Evolutionary conservation across 441 rosid genomes (phyloP).

Genomic region (Aleurites moluccanus): DNA sequence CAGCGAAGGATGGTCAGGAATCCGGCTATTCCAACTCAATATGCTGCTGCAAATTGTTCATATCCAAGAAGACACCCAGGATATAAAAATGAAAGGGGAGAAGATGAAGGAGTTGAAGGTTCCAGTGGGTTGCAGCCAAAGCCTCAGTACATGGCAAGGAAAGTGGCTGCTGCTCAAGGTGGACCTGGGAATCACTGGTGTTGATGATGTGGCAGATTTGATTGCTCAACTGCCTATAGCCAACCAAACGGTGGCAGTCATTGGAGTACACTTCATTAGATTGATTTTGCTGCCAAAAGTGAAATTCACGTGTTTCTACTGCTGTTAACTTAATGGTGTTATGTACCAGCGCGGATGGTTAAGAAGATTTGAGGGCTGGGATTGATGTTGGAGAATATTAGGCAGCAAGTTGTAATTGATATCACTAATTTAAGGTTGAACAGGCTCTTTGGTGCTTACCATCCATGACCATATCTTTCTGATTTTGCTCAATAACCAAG

Average conservation of each 20-base stretch:
- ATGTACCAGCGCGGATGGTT: slow-evolving; percentile 10
- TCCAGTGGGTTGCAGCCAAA: slow-evolving; percentile 73
- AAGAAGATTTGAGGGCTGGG: slow-evolving; percentile 4
- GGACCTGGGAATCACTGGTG: slow-evolving; percentile 78
- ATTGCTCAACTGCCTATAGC: slow-evolving; percentile 1
- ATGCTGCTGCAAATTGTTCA: slow-evolving; percentile 41
- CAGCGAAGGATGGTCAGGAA: slow-evolving; percentile 71
- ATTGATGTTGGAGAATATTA: slow-evolving; percentile 17
- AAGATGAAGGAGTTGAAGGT: slow-evolving; percentile 65
- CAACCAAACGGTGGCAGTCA: slow-evolving; percentile 2
- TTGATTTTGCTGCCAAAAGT: slow-evolving; percentile 13
- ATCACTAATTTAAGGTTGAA: slow-evolving; percentile 29
- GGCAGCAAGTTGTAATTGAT: slow-evolving; percentile 26
- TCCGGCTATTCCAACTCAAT: slow-evolving; percentile 58
- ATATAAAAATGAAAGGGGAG: slow-evolving; percentile 68
- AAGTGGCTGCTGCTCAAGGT: slow-evolving; percentile 85
- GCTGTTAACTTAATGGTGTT: slow-evolving; percentile 14
- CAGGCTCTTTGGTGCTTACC: slow-evolving; percentile 16
- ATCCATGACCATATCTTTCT: slow-evolving; percentile 14
- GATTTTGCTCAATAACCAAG: slow-evolving; percentile 22
- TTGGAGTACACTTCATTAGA: not conserved
- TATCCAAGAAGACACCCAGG: slow-evolving; percentile 67
- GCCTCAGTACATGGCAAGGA: slow-evolving; percentile 74
- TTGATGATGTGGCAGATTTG: slow-evolving; percentile 24
- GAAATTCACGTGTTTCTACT: slow-evolving; percentile 13